Percentiles rank a stretch among this genome's conserved stretches.
These are phyloP conservation scores for Heterobasidion parviporum DNA, from an alignment of 1,284 basidiomycete species.

Conservation along the genomic window DNA sequence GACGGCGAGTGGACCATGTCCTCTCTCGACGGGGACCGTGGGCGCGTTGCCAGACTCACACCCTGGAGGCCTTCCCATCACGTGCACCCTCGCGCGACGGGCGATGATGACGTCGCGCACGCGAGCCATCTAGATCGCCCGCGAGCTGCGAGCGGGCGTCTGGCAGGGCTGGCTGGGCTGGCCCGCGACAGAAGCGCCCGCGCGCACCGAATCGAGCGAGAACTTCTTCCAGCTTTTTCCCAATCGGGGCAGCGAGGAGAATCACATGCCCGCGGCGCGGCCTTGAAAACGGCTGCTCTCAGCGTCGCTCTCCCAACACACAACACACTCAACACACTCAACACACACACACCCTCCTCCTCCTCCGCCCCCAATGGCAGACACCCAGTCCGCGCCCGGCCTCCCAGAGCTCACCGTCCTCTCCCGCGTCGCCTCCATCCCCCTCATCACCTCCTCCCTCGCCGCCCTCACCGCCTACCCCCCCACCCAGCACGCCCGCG, in stretches of 20 bases:
- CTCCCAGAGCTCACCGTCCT: conserved; percentile 53
- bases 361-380: conserved; percentile 30
- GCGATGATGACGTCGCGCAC: no score
- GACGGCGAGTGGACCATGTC: no score
- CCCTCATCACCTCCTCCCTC: conserved; percentile 57
- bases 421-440: conserved; percentile 57
- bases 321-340: no score
- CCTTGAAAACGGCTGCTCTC: not conserved
- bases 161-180: no score
- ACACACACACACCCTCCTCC: not conserved
- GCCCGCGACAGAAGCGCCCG: no score
- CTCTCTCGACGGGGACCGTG: no score
- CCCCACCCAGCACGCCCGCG: conserved; percentile 56
- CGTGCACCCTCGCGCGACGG: no score
- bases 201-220: not conserved
- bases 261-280: not conserved
- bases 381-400: conserved; percentile 25
- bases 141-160: no score
- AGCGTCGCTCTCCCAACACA: no score
- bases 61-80: no score
- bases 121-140: no score
- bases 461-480: conserved; percentile 48
- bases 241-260: not conserved
- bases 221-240: not conserved
- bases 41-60: no score